Conservation (phyloP, 176 grass and related monocot genomes). For the Aegilops speltoides region DNA sequence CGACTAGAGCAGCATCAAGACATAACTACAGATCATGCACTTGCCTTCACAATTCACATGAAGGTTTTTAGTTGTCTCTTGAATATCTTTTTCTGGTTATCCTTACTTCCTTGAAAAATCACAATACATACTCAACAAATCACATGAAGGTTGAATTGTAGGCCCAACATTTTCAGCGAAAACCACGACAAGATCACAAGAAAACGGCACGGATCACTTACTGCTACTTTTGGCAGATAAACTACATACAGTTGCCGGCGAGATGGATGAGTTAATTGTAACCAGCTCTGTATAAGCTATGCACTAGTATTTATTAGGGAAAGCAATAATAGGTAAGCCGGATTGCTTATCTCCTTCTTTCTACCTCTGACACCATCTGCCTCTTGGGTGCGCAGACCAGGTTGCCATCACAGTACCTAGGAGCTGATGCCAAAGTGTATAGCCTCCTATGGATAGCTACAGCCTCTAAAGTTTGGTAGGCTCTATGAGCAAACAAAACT, state of each 20-base stretch:
- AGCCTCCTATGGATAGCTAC: neutral
- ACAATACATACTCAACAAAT: neutral
- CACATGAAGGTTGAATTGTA: neutral
- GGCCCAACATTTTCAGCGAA: neutral
- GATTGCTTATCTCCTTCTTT: neutral
- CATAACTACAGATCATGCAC: neutral
- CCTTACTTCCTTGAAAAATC: conserved; percentile 1
- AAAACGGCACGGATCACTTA: neutral
- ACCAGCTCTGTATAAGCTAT: neutral
- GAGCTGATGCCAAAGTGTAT: neutral
- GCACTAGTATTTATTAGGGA: neutral
- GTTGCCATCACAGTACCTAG: neutral
- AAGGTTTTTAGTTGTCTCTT: neutral
- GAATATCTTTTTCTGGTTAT: neutral
- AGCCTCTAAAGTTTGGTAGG: neutral
- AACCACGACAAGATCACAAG: neutral
- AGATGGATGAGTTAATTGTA: neutral
- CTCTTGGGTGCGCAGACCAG: neutral
- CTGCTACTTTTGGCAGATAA: neutral
- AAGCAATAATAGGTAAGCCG: neutral
- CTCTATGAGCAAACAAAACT: neutral
- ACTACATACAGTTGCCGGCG: neutral
- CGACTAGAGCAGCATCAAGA: conserved; percentile 9
- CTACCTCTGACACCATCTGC: neutral
- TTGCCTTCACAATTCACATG: neutral